Evolutionary conservation across 2,329 filamentous ascomycete species (phyloP), one percentile per base, ranked within the genome.

Genomic region (Dactylellina sp.): DNA sequence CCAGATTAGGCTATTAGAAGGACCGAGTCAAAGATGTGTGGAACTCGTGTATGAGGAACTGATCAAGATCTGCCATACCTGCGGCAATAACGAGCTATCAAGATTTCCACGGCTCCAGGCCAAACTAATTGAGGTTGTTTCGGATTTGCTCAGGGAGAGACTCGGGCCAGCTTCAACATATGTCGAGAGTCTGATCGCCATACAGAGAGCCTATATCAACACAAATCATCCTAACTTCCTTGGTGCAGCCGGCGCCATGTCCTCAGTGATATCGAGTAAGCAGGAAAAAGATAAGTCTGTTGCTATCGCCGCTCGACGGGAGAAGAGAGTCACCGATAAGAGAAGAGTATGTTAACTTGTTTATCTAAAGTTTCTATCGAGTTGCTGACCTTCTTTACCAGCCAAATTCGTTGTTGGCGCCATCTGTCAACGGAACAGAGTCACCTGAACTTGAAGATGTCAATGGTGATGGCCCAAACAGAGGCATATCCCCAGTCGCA

Each of bases 211-310:
- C 18, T 99, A 99, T 82, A 98, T 99, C 83, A 99, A 99, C 84
- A 99, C 95, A 44, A 99, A 99, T 80, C 95, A 99, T 81, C 95
- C 95, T 53, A 99, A 99, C 82, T 99, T 99, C 84, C 87, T 98
- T 14, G 95, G 95, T 47, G 95, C 95, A 14, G 94, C 95, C 20
- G 94, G 93, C 37, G 95, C 95, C 75, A 99, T 99, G 95, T 94
- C 92, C 77, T 93, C 95, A 52, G 94, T 99, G 50, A 96, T 99
- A 75, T 91, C 88, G 80, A 94, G 91, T 80, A 97, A 95, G 83
- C 93, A 98, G 81, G 95, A 99, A 77, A 90, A 93, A 77, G 94
- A 99, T 82, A 90, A 92, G 92, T 81, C 87, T 86, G 40, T 82
- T 91, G 44, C 84, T 92, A 16, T 90, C 91, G 68, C 93, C 96